These are phyloP conservation scores for Phytophthora ramorum DNA, from an alignment of 352 stramenopile genomes.

Conservation along the genomic window DNA sequence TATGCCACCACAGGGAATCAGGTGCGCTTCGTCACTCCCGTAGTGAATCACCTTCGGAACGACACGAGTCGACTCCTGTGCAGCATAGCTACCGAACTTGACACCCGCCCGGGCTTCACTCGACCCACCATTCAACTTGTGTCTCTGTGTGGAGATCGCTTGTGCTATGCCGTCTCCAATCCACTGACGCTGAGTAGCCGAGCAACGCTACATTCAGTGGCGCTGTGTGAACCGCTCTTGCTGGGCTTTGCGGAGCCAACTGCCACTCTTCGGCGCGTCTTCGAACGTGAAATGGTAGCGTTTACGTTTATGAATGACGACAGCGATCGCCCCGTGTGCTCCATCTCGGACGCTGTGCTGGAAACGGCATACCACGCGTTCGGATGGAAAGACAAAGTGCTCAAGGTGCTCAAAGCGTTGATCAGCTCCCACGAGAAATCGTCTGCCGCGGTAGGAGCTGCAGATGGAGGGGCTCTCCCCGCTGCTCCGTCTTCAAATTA, in stretches of 20 bases:
- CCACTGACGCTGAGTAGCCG: slow-evolving; percentile 44
- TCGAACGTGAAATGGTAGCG: slow-evolving; percentile 68
- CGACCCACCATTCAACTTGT: slow-evolving; percentile 48
- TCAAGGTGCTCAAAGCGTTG: slow-evolving; percentile 53
- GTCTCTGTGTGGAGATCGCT: slow-evolving; percentile 55
- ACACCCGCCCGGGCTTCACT: slow-evolving; percentile 17
- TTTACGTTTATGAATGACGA: slow-evolving; percentile 55
- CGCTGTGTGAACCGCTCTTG: slow-evolving; percentile 61
- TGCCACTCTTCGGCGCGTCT: slow-evolving; percentile 51
- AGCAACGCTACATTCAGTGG: slow-evolving; percentile 49
- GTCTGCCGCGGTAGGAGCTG: slow-evolving; percentile 8
- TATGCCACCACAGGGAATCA: slow-evolving; percentile 59
- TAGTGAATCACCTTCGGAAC: slow-evolving; percentile 22
- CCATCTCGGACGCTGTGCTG: slow-evolving; percentile 54
- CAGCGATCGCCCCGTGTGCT: slow-evolving; percentile 47
- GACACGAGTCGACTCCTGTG: slow-evolving; percentile 32
- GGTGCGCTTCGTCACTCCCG: slow-evolving; percentile 61
- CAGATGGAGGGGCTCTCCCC: slow-evolving; percentile 12
- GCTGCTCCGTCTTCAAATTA: slow-evolving; percentile 44
- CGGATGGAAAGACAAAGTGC: slow-evolving; percentile 62
- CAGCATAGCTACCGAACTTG: slow-evolving; percentile 25
- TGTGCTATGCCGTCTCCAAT: slow-evolving; percentile 60
- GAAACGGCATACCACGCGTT: slow-evolving; percentile 59
- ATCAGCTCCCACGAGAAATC: slow-evolving; percentile 26
- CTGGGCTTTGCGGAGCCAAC: slow-evolving; percentile 50